Conservation (phyloP, 2,329 filamentous ascomycete species). For the Sphaerostilbella broomeana region DNA sequence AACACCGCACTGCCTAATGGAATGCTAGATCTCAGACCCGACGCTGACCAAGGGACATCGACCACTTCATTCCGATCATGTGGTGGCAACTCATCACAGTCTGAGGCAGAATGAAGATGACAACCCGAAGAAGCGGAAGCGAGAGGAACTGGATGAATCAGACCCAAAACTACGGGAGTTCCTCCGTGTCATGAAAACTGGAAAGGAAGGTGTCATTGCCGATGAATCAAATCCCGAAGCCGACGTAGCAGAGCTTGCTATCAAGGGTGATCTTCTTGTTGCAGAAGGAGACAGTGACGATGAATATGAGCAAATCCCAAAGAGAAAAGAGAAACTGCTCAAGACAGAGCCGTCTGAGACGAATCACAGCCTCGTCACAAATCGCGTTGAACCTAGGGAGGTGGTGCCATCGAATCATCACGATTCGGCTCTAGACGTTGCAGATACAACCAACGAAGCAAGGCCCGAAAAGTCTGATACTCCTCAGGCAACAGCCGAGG, state of each 20-base stretch:
- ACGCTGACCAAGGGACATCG: constrained; percentile 26
- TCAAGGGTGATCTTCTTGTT: constrained; percentile 28
- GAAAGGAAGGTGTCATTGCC: constrained; percentile 28
- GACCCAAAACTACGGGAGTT: constrained; percentile 84
- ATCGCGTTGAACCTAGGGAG: constrained; percentile 12
- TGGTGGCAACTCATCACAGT: constrained; percentile 10
- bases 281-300: constrained; percentile 60
- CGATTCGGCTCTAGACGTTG: constrained; percentile 5
- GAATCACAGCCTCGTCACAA: constrained; percentile 9
- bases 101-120: constrained; percentile 23
- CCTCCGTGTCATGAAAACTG: constrained; percentile 69
- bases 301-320: constrained; percentile 63
- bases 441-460: constrained; percentile 15
- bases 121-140: constrained; percentile 62
- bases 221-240: constrained; percentile 23
- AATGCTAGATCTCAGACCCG: constrained; percentile 41
- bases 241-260: constrained; percentile 16
- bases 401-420: constrained; percentile 5
- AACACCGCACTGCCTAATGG: constrained; percentile 26
- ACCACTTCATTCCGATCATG: constrained; percentile 20
- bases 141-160: constrained; percentile 49
- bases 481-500: constrained; percentile 29
- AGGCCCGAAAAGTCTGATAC: constrained; percentile 20
- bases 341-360: constrained; percentile 25
- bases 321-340: constrained; percentile 43